Conservation (phyloP, 2,329 filamentous ascomycete genomes). For the Graphium sp. region DNA sequence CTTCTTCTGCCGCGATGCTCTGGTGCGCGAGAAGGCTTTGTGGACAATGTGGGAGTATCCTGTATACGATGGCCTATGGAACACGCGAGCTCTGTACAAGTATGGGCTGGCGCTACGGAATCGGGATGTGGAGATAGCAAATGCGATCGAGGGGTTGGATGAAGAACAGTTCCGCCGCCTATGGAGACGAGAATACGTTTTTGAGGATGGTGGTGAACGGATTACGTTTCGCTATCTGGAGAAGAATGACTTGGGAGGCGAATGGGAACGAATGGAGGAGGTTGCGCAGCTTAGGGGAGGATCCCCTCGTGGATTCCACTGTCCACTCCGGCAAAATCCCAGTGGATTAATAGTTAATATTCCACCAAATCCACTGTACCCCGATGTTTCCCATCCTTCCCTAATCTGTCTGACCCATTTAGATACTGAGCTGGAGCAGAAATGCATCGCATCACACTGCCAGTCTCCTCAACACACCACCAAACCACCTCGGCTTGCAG, state of each 20-base stretch:
- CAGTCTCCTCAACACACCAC: too few relatives aligned
- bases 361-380: too few relatives aligned
- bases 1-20: slow-evolving; percentile 14
- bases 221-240: slow-evolving; percentile 14
- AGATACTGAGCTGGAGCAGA: too few relatives aligned
- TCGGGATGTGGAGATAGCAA: slow-evolving; percentile 11
- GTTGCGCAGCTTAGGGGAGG: slow-evolving; percentile 15
- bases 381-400: too few relatives aligned
- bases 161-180: slow-evolving; percentile 15
- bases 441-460: too few relatives aligned
- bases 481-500: too few relatives aligned
- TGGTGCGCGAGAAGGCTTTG: slow-evolving; percentile 14
- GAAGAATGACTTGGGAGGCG: slow-evolving; percentile 10
- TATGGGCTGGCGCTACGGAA: slow-evolving; percentile 12
- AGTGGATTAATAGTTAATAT: too few relatives aligned
- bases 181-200: slow-evolving; percentile 15
- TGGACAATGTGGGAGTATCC: slow-evolving; percentile 15
- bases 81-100: slow-evolving; percentile 10
- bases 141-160: slow-evolving; percentile 11
- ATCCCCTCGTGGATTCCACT: too few relatives aligned
- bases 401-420: too few relatives aligned
- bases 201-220: slow-evolving; percentile 16
- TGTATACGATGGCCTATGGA: slow-evolving; percentile 16
- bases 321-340: too few relatives aligned
- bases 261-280: slow-evolving; percentile 21